Evolutionary conservation across 2,329 filamentous ascomycete genomes (phyloP), one percentile per base, ranked within the genome.

Genomic region (Epicoccum sorghinum): DNA sequence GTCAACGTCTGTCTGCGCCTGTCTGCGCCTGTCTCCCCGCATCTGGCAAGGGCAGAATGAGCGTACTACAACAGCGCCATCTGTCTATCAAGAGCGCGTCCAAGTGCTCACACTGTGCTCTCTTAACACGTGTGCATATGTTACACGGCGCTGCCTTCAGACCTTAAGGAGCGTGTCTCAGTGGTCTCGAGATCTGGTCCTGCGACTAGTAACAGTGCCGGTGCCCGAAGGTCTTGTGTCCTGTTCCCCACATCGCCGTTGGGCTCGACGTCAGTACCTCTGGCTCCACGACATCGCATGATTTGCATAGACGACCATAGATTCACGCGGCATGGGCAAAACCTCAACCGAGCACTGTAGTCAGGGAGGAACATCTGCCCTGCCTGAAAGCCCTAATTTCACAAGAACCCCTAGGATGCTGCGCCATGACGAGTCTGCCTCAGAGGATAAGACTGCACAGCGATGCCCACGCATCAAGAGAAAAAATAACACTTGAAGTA

Each of bases 141-240:
- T 55, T 44, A 37, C 29, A 50, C 52, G 23, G 18, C 9, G 35
- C 29, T 41, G 52, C 46, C 46, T 42, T 38, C 27, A 50, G 24
- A 32, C 41, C 18, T 9, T 27, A 38, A 46, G 13, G 22, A 27
- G 46, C 52, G 35, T 46, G 52, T 55, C 41, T 55, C 33, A 50
- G 25, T 46, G 52, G 52, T 55, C 46, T 50, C 24, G 37, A 50
- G 52, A 41, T 55, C 37, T 42, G 52, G 25, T 46, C 30, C n/a
- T 29, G 32, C 35, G 37, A 53, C 46, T 45, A 42, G 41, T 32
- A 35, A 46, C 52, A 49, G 35, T 54, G 46, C 52, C 41, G 45
- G 35, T 29, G 41, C 35, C 46, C 52, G 46, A 40, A 18, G 40
- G 45, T 38, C 46, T 50, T 47, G 49, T 47, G 49, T 37, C 10